A percentile compares a stretch with the other conserved stretches of the same genome.
Evolutionary conservation across 768 basidiomycete species (phyloP).

Genomic region (Pleurotus eryngii): DNA sequence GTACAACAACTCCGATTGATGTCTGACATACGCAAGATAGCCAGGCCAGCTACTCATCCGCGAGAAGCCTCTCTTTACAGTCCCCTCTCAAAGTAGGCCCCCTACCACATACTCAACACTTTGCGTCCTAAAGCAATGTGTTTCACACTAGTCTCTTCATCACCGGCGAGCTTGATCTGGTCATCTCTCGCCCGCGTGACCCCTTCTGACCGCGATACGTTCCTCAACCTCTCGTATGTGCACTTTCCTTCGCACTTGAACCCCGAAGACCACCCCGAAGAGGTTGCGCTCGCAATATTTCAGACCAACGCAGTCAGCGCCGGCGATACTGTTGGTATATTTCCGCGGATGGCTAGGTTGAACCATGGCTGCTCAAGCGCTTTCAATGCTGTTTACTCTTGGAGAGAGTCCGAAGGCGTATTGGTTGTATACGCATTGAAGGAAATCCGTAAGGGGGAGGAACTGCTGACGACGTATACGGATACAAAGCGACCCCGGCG

Average conservation of each 20-base stretch:
- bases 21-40: conserved; percentile 20
- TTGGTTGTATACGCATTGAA: conserved; percentile 60
- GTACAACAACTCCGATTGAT: not conserved
- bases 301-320: conserved; percentile 64
- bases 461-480: conserved; percentile 60
- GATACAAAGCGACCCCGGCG: conserved; percentile 51
- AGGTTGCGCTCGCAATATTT: conserved; percentile 61
- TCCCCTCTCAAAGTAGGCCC: conserved; percentile 46
- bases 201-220: conserved; percentile 33
- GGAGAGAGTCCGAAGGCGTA: conserved; percentile 44
- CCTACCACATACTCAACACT: not conserved
- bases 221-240: conserved; percentile 56
- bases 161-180: conserved; percentile 43
- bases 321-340: conserved; percentile 54
- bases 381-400: conserved; percentile 65
- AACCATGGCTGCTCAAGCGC: conserved; percentile 69
- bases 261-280: conserved; percentile 32
- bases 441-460: conserved; percentile 51
- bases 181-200: conserved; percentile 30
- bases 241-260: conserved; percentile 41
- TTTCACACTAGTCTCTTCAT: conserved; percentile 33
- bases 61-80: conserved; percentile 52
- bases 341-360: conserved; percentile 62
- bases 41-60: conserved; percentile 58
- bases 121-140: conserved; percentile 1